A percentile compares a stretch with the other conserved stretches of the same genome.
Conservation (phyloP, 179 eudicot genomes). For the Silene noctiflora region DNA sequence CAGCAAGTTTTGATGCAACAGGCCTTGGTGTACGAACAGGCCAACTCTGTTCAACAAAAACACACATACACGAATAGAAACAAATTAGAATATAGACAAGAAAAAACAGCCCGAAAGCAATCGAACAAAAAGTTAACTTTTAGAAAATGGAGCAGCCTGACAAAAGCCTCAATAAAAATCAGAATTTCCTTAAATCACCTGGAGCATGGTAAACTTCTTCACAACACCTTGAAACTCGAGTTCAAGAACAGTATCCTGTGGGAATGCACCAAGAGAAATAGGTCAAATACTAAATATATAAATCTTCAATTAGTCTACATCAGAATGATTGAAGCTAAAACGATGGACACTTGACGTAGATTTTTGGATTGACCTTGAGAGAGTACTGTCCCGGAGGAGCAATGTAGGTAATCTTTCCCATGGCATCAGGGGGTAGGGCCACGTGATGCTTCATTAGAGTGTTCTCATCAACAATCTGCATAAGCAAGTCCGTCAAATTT, state of each 20-base stretch:
- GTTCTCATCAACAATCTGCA: slow-evolving; percentile 88
- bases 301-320: neutral
- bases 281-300: neutral
- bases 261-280: slow-evolving; percentile 15
- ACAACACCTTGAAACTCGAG: slow-evolving; percentile 99
- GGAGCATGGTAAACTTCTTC: slow-evolving; percentile 94
- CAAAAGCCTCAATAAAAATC: neutral
- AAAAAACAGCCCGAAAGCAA: neutral
- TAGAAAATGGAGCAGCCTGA: neutral
- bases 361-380: slow-evolving; percentile 49
- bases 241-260: slow-evolving; percentile 94
- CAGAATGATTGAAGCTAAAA: slow-evolving; percentile 4
- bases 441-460: slow-evolving; percentile 82
- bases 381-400: slow-evolving; percentile 97
- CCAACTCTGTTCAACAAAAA: slow-evolving; percentile 62
- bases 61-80: neutral
- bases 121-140: neutral
- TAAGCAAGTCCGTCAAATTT: slow-evolving; percentile 7
- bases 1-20: slow-evolving; percentile 95
- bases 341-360: neutral
- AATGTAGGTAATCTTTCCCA: slow-evolving; percentile 88
- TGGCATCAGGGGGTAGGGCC: slow-evolving; percentile 93
- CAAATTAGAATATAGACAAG: neutral
- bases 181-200: slow-evolving; percentile 42
- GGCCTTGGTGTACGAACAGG: slow-evolving; percentile 98